phyloP scores from a whole-genome alignment of 2,329 filamentous ascomycete species.

The Beauveria brongniartii region DNA sequence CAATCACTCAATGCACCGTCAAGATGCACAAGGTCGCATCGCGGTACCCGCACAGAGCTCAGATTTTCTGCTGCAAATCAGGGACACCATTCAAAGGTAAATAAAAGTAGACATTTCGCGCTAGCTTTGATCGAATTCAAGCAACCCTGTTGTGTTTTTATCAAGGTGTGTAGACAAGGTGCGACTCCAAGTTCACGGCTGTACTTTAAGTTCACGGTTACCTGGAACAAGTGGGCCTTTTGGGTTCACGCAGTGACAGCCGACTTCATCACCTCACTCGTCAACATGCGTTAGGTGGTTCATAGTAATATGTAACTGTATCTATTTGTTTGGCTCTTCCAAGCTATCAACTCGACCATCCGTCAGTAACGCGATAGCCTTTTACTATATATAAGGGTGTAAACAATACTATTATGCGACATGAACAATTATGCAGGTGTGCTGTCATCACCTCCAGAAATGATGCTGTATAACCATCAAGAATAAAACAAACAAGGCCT shows the following conservation, averaged over 20 bases:
- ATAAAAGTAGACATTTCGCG: neutral
- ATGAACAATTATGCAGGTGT: slow-evolving; percentile 2
- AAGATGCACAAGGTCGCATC: neutral
- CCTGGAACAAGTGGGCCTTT: no score
- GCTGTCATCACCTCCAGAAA: neutral
- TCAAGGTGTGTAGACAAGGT: no score
- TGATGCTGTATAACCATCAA: slow-evolving; percentile 6
- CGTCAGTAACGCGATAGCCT: neutral
- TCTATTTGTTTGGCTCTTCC: neutral
- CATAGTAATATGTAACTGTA: neutral
- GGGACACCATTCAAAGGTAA: neutral
- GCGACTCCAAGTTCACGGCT: neutral
- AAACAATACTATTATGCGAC: slow-evolving; percentile 11
- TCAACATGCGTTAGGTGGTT: no score
- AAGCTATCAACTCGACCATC: neutral
- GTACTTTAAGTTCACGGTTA: no score
- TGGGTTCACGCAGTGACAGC: no score
- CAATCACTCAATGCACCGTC: neutral
- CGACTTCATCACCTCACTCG: no score
- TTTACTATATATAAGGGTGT: slow-evolving; percentile 6
- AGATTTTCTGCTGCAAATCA: neutral
- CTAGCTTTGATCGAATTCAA: no score
- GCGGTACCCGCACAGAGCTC: neutral
- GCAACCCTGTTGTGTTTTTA: no score
- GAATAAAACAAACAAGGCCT: neutral